Evolutionary conservation across 352 stramenopile species (phyloP).

Genomic region (Phytophthora palmivora): DNA sequence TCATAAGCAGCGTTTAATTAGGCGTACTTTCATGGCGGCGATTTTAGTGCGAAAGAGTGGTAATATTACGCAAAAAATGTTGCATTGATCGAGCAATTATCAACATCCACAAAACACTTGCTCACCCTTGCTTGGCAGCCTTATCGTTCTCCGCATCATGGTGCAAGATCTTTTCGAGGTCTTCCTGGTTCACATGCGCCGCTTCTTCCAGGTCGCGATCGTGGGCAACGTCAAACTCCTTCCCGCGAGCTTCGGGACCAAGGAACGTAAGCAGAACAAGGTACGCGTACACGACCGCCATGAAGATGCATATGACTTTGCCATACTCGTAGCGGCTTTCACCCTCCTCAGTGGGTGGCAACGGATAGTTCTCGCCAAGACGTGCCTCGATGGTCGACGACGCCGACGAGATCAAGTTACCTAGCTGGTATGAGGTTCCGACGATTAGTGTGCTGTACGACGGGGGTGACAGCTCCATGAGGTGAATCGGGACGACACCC

Average conservation of each 20-base stretch:
- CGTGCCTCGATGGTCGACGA: conserved; percentile 53
- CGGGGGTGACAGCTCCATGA: conserved; percentile 58
- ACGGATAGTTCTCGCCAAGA: conserved; percentile 51
- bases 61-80: conserved; percentile 22
- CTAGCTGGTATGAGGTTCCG: conserved; percentile 57
- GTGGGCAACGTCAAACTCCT: conserved; percentile 53
- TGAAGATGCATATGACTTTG: conserved; percentile 53
- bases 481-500: conserved; percentile 62
- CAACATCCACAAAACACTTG: neutral
- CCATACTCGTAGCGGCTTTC: conserved; percentile 50
- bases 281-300: conserved; percentile 55
- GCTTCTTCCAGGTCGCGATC: conserved; percentile 42
- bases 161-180: conserved; percentile 47
- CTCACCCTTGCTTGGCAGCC: conserved; percentile 31
- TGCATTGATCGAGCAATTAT: conserved; percentile 10
- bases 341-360: conserved; percentile 35
- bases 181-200: conserved; percentile 36
- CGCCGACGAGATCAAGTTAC: conserved; percentile 61
- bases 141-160: conserved; percentile 34
- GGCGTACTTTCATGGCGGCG: too few relatives aligned
- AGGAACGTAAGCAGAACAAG: conserved; percentile 48
- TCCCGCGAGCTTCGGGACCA: conserved; percentile 48
- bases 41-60: conserved; percentile 8
- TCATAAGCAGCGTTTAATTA: too few relatives aligned
- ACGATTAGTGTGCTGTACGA: conserved; percentile 57